phyloP scores from a whole-genome alignment of 345 rosid genomes.

The Citrus reticulata region DNA sequence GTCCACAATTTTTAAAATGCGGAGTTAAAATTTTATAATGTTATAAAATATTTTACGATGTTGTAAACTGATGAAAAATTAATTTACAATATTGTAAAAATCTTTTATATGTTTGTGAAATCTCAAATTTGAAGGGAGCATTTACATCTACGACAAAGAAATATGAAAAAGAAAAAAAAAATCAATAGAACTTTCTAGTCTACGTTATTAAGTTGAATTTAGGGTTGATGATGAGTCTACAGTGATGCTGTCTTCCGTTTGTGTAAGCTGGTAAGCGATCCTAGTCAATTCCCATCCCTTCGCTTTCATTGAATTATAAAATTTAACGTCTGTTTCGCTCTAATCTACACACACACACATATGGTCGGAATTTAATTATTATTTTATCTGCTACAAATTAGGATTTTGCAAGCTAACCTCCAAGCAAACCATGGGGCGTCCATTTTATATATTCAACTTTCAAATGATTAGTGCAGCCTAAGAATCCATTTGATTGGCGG shows the following conservation, averaged over 20 bases:
- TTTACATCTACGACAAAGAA: no score
- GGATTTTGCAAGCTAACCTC: slow-evolving; percentile 12
- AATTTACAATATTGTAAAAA: no score
- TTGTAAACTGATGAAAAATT: no score
- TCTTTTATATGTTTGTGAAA: no score
- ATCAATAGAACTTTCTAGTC: no score
- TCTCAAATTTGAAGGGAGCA: no score
- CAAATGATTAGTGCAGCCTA: slow-evolving; percentile 12
- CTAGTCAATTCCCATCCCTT: neutral
- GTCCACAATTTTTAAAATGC: no score
- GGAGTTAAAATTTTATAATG: no score
- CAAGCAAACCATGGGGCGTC: slow-evolving; percentile 5
- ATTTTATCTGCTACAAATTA: neutral
- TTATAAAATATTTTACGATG: no score
- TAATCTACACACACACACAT: neutral
- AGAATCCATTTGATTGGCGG: slow-evolving; percentile 10
- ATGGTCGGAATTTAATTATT: neutral
- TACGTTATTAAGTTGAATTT: neutral
- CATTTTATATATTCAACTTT: slow-evolving; percentile 8
- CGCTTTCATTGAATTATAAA: neutral
- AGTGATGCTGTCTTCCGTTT: neutral
- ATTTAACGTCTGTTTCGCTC: neutral
- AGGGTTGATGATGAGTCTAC: neutral
- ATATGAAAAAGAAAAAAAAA: neutral
- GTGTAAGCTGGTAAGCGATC: neutral